Percentiles rank a stretch among this genome's conserved stretches.
Conservation (phyloP, 805 yeast species). For the Nakazawaea anatomiae region DNA sequence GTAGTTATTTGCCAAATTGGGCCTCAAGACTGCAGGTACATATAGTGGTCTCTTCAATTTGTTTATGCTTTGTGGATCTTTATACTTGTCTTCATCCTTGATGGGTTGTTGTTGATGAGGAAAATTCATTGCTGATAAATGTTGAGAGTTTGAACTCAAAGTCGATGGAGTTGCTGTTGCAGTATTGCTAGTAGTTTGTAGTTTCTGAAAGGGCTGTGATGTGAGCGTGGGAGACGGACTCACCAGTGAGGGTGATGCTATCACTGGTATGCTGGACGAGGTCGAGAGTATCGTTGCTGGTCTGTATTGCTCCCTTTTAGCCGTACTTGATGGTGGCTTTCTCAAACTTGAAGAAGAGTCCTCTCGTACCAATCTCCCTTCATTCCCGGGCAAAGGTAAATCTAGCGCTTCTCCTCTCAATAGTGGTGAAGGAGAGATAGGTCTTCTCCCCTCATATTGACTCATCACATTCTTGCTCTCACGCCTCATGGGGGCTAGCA, state of each 20-base stretch:
- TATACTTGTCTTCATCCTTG: conserved; percentile 2
- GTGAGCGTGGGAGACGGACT: background rate
- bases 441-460: conserved; percentile 9
- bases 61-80: conserved; percentile 60
- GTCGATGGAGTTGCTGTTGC: background rate
- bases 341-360: background rate
- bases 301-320: background rate
- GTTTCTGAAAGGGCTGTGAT: conserved; percentile 10
- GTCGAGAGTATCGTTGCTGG: background rate
- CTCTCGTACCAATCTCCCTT: background rate
- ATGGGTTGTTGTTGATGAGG: background rate
- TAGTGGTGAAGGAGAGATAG: conserved; percentile 7
- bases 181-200: conserved; percentile 11
- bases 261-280: background rate
- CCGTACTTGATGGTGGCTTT: background rate
- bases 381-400: background rate
- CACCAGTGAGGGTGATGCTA: background rate
- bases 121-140: background rate
- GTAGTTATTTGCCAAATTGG: conserved; percentile 10
- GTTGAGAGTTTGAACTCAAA: background rate
- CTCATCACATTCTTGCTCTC: conserved; percentile 16
- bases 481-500: conserved; percentile 26
- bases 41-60: conserved; percentile 84
- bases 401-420: conserved; percentile 3
- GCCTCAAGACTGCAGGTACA: conserved; percentile 81